phyloP scores from a whole-genome alignment of 2,329 filamentous ascomycete genomes.

The Aspergillus aculeatinus region DNA sequence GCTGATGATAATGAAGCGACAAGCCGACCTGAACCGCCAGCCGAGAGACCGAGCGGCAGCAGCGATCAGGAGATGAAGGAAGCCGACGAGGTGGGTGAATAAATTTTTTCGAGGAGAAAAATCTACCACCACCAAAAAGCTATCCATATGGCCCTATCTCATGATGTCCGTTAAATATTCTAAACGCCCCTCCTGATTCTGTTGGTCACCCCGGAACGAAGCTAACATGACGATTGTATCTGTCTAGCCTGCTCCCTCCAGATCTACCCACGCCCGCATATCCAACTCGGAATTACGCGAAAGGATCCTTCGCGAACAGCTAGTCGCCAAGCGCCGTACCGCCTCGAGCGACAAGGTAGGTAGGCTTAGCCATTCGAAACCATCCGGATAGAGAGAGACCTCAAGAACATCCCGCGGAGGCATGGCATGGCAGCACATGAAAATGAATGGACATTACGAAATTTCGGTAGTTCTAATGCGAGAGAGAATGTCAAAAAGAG shows the following conservation, averaged over 20 bases:
- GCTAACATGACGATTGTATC: slow-evolving; percentile 18
- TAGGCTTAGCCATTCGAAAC: slow-evolving; percentile 9
- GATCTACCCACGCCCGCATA: slow-evolving; percentile 22
- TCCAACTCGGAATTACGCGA: slow-evolving; percentile 38
- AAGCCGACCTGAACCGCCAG: slow-evolving; percentile 23
- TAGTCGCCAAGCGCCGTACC: slow-evolving; percentile 37
- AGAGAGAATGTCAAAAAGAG: background rate
- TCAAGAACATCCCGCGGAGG: background rate
- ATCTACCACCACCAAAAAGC: slow-evolving; percentile 1
- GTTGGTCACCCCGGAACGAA: background rate
- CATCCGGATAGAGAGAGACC: slow-evolving; percentile 2
- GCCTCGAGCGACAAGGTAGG: slow-evolving; percentile 25
- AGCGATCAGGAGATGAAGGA: slow-evolving; percentile 24
- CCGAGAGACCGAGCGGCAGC: slow-evolving; percentile 16
- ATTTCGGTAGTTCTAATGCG: background rate
- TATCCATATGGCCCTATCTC: background rate
- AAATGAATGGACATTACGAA: background rate
- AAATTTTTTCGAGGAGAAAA: slow-evolving; percentile 16
- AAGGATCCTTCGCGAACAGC: slow-evolving; percentile 38
- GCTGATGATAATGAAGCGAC: slow-evolving; percentile 33
- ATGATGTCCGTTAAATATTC: slow-evolving; percentile 16
- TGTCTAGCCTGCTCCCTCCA: slow-evolving; percentile 4
- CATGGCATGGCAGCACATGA: background rate
- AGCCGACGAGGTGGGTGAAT: slow-evolving; percentile 36
- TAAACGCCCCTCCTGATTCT: slow-evolving; percentile 6